Base-by-base conservation (phyloP, 1,139 yeast genomes). In the Taphrina wiesneri region DNA sequence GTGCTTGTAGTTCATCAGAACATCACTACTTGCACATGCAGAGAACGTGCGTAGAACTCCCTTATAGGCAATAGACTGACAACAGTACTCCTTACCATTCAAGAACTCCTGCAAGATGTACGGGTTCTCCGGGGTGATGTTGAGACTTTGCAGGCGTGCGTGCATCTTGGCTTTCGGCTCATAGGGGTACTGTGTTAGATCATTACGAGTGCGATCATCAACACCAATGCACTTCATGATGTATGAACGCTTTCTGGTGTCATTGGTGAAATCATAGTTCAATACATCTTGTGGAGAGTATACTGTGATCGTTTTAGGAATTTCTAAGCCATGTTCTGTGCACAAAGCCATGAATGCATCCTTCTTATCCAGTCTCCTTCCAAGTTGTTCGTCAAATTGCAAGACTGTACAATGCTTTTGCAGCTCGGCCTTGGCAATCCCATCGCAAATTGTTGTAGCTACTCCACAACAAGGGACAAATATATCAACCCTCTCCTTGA, bases 401-500 rank as follows among this genome's bases (percentile, higher is more conserved):
- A 56, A 25, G 3, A 56, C 62, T 3, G 53, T 56, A 30, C 52
- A 45, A 26, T 46, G 53, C 30, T 56, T 56, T 30, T 56, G 45
- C 45, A 56, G 43, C 23, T 45, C 62, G 4, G 52, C 45, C 53
- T 56, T 56, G 13, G 62, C 62, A 45, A 45, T 45, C 3, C 62
- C 62, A 46, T 56, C 62, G 32, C 62, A 56, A 13, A 56, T 19
- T 9, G 62, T 56, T 25, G 62, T 56, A 13, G 62, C 62, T n/a
- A 56, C 62, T 30, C 62, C 62, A 21, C 53, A 56, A 19, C 53
- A 45, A 25, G 62, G 62, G n/a, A 45, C 62, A 46, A 56, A 56
- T 15, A 56, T 46, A 19, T 56, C 62, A 11, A 56, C 43, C 3
- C 53, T 25, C 30, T 56, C 62, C 21, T 46, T 45, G 23, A 45